Conservation (phyloP, 108 stramenopile species). For the Tribonema minus region DNA sequence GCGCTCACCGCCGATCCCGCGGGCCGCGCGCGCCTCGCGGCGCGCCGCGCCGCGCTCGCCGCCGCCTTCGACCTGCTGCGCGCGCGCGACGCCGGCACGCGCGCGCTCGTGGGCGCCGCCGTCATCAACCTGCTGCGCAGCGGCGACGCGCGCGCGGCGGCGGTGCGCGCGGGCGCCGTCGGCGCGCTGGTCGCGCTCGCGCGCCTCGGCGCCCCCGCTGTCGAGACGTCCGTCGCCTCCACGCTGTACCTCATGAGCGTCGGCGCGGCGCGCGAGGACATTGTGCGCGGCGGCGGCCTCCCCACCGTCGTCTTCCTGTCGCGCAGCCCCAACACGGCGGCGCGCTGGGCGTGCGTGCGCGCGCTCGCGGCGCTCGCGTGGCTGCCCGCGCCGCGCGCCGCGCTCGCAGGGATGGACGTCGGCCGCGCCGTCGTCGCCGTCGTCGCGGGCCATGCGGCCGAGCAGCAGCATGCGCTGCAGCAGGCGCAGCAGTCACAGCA, state of each 20-base stretch:
- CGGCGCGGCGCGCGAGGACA: conserved; percentile 10
- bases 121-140: conserved; percentile 34
- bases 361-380: conserved; percentile 21
- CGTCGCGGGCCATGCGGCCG: conserved; percentile 2
- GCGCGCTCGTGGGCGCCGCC: background rate
- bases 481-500: background rate
- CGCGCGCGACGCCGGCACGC: conserved; percentile 4
- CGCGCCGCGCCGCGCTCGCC: conserved; percentile 18
- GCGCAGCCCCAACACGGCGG: conserved; percentile 25
- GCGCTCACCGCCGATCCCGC: conserved; percentile 6
- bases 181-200: conserved; percentile 10
- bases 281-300: conserved; percentile 9
- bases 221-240: conserved; percentile 18
- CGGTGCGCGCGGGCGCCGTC: conserved; percentile 23
- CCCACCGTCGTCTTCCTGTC: conserved; percentile 32
- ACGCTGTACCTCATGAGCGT: conserved; percentile 27
- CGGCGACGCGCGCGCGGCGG: conserved; percentile 16
- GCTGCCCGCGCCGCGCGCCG: conserved; percentile 15
- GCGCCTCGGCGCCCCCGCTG: conserved; percentile 20
- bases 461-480: background rate
- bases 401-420: conserved; percentile 15
- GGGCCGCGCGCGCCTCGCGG: conserved; percentile 11
- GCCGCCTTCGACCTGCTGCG: conserved; percentile 29
- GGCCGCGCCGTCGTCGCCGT: conserved; percentile 20
- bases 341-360: conserved; percentile 18